Base-by-base conservation (phyloP, 2,329 filamentous ascomycete genomes). In the Geosmithia putterillii region DNA sequence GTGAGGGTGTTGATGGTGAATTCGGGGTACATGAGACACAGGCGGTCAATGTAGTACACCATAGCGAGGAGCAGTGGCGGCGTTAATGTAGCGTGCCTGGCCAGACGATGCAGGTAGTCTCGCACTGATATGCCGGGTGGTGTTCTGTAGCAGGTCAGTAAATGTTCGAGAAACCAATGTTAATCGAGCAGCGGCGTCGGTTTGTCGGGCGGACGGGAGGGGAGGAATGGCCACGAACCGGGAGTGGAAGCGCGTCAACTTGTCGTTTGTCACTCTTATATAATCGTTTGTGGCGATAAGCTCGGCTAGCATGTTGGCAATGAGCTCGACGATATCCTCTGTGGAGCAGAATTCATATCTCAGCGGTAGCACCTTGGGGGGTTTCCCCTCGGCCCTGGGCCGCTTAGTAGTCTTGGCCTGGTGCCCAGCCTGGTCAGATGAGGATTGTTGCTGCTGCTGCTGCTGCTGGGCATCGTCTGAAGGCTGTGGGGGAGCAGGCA, bases 1-100 rank as follows among this genome's bases (percentile, higher is more conserved):
- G 92, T 98, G 18, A 98, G 71, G 40, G 87, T 95, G 58, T 89
- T 95, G 52, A 98, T 94, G 22, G 89, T 95, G 61, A 98, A 98
- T 40, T 90, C 85, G 3, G 86, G 84, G 59, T 95, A 98, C 46
- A 94, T 71, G 10, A 86, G 82, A 62, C 90, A 98, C 19, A 98
- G 74, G 25, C 88, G 82, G 64, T 98, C 92, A 55, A 98, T 96
- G 57, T 96, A 98, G 59, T 94, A 98, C 45, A 98, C 92, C 87
- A 98, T 96, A 52, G 89, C 92, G 32, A 98, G 76, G n/a, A 98
- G 73, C 42, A 98, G 83, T 1, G 92, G 90, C 12, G 92, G 89
- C 7, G 87, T 88, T 3, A 98, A 73, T 0, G 90, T 95, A 21
- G 92, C 92, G 59, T 98, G 92, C 46, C 88, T 87, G 20, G 94